Evolutionary conservation across 148 eudicot species (phyloP), one percentile per base, ranked within the genome.

Genomic region (Amaranthus palmeri): DNA sequence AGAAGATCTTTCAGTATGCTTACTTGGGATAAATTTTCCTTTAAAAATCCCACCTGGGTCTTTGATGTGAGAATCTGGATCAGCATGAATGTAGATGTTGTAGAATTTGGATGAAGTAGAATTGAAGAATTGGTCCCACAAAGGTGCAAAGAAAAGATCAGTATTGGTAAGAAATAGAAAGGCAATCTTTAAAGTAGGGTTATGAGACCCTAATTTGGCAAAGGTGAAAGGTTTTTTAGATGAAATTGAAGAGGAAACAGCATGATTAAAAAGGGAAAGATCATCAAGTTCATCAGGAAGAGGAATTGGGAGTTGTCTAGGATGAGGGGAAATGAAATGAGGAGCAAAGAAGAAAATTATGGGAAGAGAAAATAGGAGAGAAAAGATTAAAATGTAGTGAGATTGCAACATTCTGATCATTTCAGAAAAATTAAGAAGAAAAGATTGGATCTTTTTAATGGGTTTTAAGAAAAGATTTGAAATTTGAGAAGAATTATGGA

Each of bases 61-160:
- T 4, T 52, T 42, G 13, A 91, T 58, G 0, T 51, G 36, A 59
- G 72, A 25, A 4, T 79, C 48, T 0, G 98, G 97, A 46, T 93
- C 97, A 2, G 88, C 92, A 74, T 91, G 98, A 62, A 93, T 72
- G 83, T 91, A 93, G n/a, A 93, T 77, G 55, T 85, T 91, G 80
- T 65, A 93, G 3, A 67, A 64, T 0, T 64, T 53, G 0, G 71
- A 4, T 0, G 52, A 82, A 65, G 82, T 71, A 73, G 49, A 67
- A 68, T 17, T 81, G 78, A 93, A 93, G 82, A 93, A 93, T 0
- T 8, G 54, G 3, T 72, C 43, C 97, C 98, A 93, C 8, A 93
- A 51, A 0, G 91, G 91, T 13, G 92, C 71, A 65, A 91, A 89
- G 48, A 69, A 71, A 46, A 91, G 78, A 41, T 86, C 87, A 2